Percentiles rank a stretch among this genome's conserved stretches.
phyloP scores from a whole-genome alignment of 768 basidiomycete genomes.

The Boletus vermiculosoides region DNA sequence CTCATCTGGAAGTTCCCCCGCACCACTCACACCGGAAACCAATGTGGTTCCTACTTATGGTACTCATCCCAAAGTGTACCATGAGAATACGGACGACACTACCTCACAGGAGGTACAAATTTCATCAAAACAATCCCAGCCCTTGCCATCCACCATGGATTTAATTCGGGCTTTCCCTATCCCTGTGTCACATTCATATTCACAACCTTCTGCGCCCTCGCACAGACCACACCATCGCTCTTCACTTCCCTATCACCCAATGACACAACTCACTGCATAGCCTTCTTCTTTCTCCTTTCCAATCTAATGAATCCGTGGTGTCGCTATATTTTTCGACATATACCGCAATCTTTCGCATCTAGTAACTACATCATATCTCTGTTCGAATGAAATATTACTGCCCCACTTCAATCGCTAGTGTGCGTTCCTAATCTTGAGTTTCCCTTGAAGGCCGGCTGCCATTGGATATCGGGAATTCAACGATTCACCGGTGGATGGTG shows the following conservation, averaged over 20 bases:
- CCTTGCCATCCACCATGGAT: constrained; percentile 37
- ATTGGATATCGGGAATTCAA: constrained; percentile 7
- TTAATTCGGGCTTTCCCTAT: constrained; percentile 50
- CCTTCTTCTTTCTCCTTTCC: background rate
- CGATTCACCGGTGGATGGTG: background rate
- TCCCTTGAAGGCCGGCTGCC: background rate
- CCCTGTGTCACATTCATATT: constrained; percentile 34
- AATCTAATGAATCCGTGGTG: constrained; percentile 24
- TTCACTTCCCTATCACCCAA: constrained; percentile 25
- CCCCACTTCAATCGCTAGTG: background rate
- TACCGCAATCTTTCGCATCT: constrained; percentile 25
- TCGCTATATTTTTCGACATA: constrained; percentile 36
- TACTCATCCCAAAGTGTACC: constrained; percentile 27
- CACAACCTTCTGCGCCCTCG: constrained; percentile 19
- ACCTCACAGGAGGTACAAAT: constrained; percentile 29
- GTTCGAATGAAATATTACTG: background rate
- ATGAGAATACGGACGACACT: constrained; percentile 25
- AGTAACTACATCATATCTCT: constrained; percentile 2
- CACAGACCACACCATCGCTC: constrained; percentile 28
- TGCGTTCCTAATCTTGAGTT: background rate
- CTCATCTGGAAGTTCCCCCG: constrained; percentile 35
- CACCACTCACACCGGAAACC: constrained; percentile 33
- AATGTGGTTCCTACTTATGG: constrained; percentile 21
- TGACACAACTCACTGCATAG: constrained; percentile 28
- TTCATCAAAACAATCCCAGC: constrained; percentile 26